Base-by-base conservation (phyloP, 345 rosid genomes). In the Mallotus nudiflorus region DNA sequence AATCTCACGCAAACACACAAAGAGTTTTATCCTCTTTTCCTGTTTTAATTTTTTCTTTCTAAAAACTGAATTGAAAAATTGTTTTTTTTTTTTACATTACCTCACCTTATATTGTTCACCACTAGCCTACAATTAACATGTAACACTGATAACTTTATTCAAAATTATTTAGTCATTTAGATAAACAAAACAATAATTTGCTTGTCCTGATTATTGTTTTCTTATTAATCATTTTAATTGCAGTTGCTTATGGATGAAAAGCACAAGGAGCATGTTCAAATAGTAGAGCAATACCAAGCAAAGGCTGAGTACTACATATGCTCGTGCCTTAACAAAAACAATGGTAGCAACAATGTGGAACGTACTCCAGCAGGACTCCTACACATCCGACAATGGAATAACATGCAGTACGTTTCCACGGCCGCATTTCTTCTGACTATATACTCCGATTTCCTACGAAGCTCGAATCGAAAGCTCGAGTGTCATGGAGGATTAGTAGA, bases 331-430 rank as follows among this genome's bases (percentile, higher is more conserved):
- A 71, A 83, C 91, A 86, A 74, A 70, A 92, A 89, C 85, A 82
- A 88, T 28, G 66, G 37, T 65, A 29, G 29, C 45, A 74, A 68
- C 78, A 90, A 90, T 55, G 87, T 89, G 15, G 84, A 75, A 6
- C 84, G 85, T 9, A 92, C 93, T 24, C 98, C 95, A 0, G 98
- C 71, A 4, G 99, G 99, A 12, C 85, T 96, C 54, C 75, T 96
- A 37, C 91, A 84, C 81, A 67, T 96, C 75, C 80, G 98, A 66
- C 88, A 91, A 82, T 92, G 99, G 99, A 96, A 96, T 86, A 96
- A 96, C 74, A 91, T 96, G 98, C 99, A 96, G 72, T 92, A 96
- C 37, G 98, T 96, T 1, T 86, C 99, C 0, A 85, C 98, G 0
- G 87, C 99, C 0, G 73, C 90, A 0, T 96, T 96, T 77, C 96